A percentile compares a stretch with the other conserved stretches of the same genome.
Conservation (phyloP, 139 green algal species). For the Monoraphidium neglectum region DNA sequence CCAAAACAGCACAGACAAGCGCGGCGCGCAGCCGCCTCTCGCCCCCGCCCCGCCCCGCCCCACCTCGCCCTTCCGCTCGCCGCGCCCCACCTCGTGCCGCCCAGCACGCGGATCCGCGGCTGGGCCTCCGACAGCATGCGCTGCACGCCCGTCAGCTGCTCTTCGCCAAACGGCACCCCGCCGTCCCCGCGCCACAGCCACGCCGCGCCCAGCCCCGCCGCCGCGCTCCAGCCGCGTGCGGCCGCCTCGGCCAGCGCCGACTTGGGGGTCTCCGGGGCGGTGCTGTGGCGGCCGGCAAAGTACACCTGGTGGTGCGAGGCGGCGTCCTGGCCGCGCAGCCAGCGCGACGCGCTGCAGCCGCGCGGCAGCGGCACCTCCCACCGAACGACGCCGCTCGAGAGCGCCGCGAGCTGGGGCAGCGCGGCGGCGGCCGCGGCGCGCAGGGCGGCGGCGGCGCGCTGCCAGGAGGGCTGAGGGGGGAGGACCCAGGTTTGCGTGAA, state of each 20-base stretch:
- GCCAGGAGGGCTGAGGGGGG: constrained; percentile 16
- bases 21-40: too few species aligned
- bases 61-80: too few species aligned
- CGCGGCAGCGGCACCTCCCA: constrained; percentile 26
- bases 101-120: constrained; percentile 74
- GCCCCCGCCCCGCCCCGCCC: too few species aligned
- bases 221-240: constrained; percentile 44
- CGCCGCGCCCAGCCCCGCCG: constrained; percentile 72
- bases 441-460: constrained; percentile 18
- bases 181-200: constrained; percentile 76
- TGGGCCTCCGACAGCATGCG: constrained; percentile 63
- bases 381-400: constrained; percentile 13
- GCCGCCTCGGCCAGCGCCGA: constrained; percentile 48
- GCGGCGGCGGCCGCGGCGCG: background rate
- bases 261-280: constrained; percentile 64
- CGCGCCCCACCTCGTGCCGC: constrained; percentile 79
- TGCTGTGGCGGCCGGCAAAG: constrained; percentile 75
- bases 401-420: background rate
- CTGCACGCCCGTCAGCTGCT: constrained; percentile 54
- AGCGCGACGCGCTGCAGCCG: constrained; percentile 42
- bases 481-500: background rate
- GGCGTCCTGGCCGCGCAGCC: constrained; percentile 44
- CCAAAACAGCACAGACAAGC: too few species aligned
- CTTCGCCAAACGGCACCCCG: constrained; percentile 43
- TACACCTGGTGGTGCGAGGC: constrained; percentile 53